Conservation (phyloP, 2,329 filamentous ascomycete species). For the Ascochyta koolunga region DNA sequence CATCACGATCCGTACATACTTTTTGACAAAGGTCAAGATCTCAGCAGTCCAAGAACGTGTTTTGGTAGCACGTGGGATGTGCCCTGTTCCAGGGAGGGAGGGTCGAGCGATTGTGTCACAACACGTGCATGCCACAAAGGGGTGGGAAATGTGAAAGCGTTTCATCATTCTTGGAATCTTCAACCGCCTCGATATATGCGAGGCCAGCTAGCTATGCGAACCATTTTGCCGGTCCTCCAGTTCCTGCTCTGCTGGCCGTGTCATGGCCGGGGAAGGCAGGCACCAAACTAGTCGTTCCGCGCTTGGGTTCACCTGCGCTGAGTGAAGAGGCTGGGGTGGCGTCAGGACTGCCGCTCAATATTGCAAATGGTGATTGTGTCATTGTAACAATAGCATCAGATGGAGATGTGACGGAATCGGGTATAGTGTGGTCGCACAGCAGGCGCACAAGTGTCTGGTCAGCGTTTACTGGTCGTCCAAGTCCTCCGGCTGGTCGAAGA, state of each 20-base stretch:
- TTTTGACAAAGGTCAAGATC: no score
- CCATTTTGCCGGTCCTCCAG: neutral
- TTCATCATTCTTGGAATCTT: no score
- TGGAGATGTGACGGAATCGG: constrained; percentile 23
- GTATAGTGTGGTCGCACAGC: constrained; percentile 32
- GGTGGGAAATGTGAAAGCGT: no score
- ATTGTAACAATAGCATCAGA: constrained; percentile 32
- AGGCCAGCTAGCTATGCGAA: neutral
- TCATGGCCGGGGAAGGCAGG: neutral
- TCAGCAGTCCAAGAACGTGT: no score
- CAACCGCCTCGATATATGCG: no score
- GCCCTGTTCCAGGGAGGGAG: no score
- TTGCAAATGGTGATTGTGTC: constrained; percentile 23
- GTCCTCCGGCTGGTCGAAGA: constrained; percentile 96
- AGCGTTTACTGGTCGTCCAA: constrained; percentile 60
- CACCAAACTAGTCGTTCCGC: neutral
- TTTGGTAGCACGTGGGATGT: no score
- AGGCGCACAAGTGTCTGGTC: constrained; percentile 20
- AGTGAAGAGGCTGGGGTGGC: constrained; percentile 15
- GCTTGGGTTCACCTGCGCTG: constrained; percentile 8
- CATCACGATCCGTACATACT: no score
- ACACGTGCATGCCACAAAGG: no score
- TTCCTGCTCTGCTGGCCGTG: no score
- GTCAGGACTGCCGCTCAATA: constrained; percentile 25
- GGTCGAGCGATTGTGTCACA: no score